Percentiles rank a stretch among this genome's conserved stretches.
Conservation (phyloP, 2,329 filamentous ascomycete genomes). For the Pseudocercospora fijiensis region DNA sequence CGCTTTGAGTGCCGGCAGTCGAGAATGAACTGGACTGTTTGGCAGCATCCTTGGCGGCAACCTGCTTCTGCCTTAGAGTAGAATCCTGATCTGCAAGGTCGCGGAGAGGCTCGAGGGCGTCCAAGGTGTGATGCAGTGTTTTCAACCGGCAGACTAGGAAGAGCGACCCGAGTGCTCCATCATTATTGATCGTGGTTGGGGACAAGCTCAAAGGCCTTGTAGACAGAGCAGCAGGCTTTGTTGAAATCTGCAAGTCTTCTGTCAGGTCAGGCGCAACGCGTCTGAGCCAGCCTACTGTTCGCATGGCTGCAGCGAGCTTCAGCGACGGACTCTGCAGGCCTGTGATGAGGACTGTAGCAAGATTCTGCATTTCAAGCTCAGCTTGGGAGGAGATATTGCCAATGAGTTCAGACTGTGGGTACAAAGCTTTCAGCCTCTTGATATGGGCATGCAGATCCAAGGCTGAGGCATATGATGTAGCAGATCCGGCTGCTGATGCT, state of each 20-base stretch:
- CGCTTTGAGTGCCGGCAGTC: constrained; percentile 84
- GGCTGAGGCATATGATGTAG: constrained; percentile 75
- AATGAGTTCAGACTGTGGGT: constrained; percentile 75
- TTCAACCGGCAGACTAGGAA: constrained; percentile 84
- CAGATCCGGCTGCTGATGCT: constrained; percentile 48
- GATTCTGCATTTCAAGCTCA: constrained; percentile 81
- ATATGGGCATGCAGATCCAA: constrained; percentile 94
- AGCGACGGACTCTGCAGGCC: constrained; percentile 74
- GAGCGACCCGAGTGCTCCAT: constrained; percentile 74
- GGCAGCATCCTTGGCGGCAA: constrained; percentile 30
- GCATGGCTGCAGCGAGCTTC: constrained; percentile 84
- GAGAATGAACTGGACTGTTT: constrained; percentile 42
- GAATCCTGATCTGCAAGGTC: constrained; percentile 88
- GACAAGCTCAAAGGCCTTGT: constrained; percentile 34
- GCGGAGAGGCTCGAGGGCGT: constrained; percentile 78
- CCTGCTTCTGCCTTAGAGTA: constrained; percentile 41
- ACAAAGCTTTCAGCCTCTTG: constrained; percentile 76
- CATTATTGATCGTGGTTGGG: constrained; percentile 34
- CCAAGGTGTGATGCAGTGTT: constrained; percentile 75
- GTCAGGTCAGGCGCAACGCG: constrained; percentile 81
- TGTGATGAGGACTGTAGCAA: constrained; percentile 79
- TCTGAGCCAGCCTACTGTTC: constrained; percentile 87
- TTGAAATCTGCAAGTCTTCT: constrained; percentile 21
- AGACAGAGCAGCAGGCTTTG: constrained; percentile 31
- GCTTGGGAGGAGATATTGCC: constrained; percentile 72